phyloP scores from a whole-genome alignment of 371 early-diverging fungal species.

The Apophysomyces variabilis region DNA sequence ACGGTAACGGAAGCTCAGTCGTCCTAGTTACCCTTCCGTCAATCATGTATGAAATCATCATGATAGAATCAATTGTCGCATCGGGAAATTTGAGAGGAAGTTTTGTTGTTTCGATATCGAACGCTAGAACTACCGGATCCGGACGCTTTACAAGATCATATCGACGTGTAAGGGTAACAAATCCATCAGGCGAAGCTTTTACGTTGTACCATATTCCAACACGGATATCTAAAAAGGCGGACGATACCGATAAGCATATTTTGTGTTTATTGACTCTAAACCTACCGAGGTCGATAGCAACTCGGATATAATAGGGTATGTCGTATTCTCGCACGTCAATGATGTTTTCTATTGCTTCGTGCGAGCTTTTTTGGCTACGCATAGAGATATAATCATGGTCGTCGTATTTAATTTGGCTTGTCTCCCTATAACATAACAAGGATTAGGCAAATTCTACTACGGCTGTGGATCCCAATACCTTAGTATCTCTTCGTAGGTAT shows the following conservation, averaged over 20 bases:
- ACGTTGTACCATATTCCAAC: slow-evolving; percentile 97
- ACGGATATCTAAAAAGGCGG: slow-evolving; percentile 71
- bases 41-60: slow-evolving; percentile 99
- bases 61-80: slow-evolving; percentile 89
- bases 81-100: slow-evolving; percentile 99
- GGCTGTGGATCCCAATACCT: slow-evolving; percentile 30
- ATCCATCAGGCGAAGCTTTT: slow-evolving; percentile 54
- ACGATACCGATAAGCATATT: not conserved
- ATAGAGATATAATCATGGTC: slow-evolving; percentile 23
- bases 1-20: slow-evolving; percentile 4
- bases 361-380: slow-evolving; percentile 41
- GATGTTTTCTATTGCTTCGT: slow-evolving; percentile 63
- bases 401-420: slow-evolving; percentile 40
- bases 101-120: slow-evolving; percentile 99
- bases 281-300: slow-evolving; percentile 89
- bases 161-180: slow-evolving; percentile 68
- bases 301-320: slow-evolving; percentile 91
- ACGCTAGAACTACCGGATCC: slow-evolving; percentile 96
- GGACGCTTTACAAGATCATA: slow-evolving; percentile 94
- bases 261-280: not conserved
- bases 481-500: slow-evolving; percentile 63
- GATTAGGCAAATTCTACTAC: not conserved
- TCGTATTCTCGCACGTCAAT: slow-evolving; percentile 95
- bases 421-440: slow-evolving; percentile 20
- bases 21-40: slow-evolving; percentile 78